Evolutionary conservation across 2,329 filamentous ascomycete genomes (phyloP).

Genomic region (Aspergillus viridinutans): DNA sequence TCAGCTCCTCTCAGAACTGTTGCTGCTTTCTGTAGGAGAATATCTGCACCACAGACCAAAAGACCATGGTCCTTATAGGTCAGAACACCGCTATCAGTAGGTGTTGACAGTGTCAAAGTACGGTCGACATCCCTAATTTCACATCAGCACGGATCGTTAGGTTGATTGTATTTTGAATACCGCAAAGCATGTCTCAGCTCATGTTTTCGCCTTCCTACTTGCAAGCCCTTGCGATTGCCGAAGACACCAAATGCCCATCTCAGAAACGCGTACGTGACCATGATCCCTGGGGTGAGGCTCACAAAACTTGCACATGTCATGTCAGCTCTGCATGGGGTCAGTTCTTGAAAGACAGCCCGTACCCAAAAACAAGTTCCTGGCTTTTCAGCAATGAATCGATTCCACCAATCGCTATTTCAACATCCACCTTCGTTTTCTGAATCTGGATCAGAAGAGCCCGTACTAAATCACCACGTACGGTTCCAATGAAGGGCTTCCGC

Average conservation of each 20-base stretch:
- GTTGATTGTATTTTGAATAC: constrained; percentile 24
- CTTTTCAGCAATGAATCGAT: constrained; percentile 94
- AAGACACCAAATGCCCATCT: constrained; percentile 69
- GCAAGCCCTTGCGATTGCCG: constrained; percentile 65
- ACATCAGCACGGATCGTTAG: constrained; percentile 2
- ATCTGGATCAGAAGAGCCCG: constrained; percentile 91
- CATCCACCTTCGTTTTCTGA: constrained; percentile 97
- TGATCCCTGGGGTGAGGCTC: constrained; percentile 84
- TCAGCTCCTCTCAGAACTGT: constrained; percentile 68
- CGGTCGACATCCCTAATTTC: constrained; percentile 70
- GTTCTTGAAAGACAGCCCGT: constrained; percentile 11
- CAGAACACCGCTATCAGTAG: constrained; percentile 68
- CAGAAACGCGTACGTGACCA: constrained; percentile 72
- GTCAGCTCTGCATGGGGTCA: constrained; percentile 9
- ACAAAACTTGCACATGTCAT: constrained; percentile 61
- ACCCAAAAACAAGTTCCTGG: constrained; percentile 89
- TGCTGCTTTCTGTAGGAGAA: constrained; percentile 66
- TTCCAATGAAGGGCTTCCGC: constrained; percentile 73
- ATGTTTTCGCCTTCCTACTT: constrained; percentile 61
- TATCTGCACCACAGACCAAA: constrained; percentile 82
- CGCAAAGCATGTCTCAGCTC: constrained; percentile 73
- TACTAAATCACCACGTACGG: constrained; percentile 79
- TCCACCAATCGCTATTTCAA: constrained; percentile 91
- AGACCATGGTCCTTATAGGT: constrained; percentile 91
- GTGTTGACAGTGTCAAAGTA: constrained; percentile 64